Percentiles rank a stretch among this genome's conserved stretches.
Conservation (phyloP, 306 rosid species). For the Mimosa pudica region DNA sequence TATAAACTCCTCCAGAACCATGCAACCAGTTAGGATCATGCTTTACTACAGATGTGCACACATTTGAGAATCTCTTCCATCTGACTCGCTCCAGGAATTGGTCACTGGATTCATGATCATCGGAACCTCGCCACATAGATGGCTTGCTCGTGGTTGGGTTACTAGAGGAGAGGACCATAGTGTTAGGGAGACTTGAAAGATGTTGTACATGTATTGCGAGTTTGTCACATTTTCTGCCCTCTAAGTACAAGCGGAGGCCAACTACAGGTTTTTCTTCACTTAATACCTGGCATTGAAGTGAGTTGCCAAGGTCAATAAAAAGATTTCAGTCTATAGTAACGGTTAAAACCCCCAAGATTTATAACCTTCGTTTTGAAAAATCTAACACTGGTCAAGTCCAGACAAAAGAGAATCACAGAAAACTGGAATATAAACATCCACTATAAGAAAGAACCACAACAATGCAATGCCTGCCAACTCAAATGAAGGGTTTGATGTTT, state of each 20-base stretch:
- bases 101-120: conserved; percentile 51
- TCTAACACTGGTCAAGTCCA: neutral
- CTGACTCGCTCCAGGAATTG: conserved; percentile 78
- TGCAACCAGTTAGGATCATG: conserved; percentile 84
- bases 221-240: conserved; percentile 78
- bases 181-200: conserved; percentile 87
- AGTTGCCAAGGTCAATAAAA: neutral
- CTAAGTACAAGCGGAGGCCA: conserved; percentile 87
- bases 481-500: conserved; percentile 23
- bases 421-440: conserved; percentile 18
- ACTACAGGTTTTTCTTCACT: conserved; percentile 82
- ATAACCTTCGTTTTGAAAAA: conserved; percentile 15
- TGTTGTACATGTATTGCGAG: conserved; percentile 83
- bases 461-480: conserved; percentile 21
- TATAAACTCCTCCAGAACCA: conserved; percentile 66
- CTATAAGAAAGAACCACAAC: conserved; percentile 19
- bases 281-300: conserved; percentile 58
- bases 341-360: neutral
- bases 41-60: conserved; percentile 79
- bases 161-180: conserved; percentile 55
- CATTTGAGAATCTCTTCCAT: conserved; percentile 88
- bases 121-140: conserved; percentile 81
- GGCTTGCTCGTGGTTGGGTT: conserved; percentile 37
- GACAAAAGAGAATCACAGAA: conserved; percentile 17
- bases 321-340: conserved; percentile 22